A percentile compares a stretch with the other conserved stretches of the same genome.
These are phyloP conservation scores for Raphanus sativus DNA, from an alignment of 345 rosid genomes.

Conservation along the genomic window DNA sequence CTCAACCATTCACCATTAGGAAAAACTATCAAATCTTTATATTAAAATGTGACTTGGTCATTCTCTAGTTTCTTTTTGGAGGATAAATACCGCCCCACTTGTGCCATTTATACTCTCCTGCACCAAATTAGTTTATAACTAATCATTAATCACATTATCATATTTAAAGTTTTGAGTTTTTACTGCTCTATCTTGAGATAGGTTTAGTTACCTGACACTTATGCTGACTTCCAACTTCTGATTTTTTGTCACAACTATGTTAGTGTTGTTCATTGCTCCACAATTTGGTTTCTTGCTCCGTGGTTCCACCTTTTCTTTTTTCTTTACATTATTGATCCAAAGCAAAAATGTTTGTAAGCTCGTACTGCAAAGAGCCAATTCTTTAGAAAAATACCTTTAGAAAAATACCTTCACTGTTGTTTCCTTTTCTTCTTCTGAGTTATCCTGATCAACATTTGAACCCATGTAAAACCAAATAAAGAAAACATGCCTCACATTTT, in stretches of 20 bases:
- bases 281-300: constrained; percentile 49
- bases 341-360: background rate
- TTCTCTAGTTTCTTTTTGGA: constrained; percentile 20
- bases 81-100: background rate
- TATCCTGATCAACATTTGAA: constrained; percentile 3
- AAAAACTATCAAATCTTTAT: background rate
- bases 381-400: no score
- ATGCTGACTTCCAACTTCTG: constrained; percentile 40
- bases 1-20: background rate
- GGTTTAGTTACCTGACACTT: constrained; percentile 36
- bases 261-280: constrained; percentile 51
- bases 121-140: background rate
- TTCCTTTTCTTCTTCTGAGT: constrained; percentile 18
- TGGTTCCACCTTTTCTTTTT: constrained; percentile 18
- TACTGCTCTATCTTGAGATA: background rate
- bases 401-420: constrained; percentile 6
- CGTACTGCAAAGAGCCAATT: background rate
- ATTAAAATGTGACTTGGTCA: background rate
- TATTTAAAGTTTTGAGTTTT: background rate
- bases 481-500: background rate
- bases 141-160: background rate
- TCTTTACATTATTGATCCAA: background rate
- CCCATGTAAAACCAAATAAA: constrained; percentile 16
- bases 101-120: background rate
- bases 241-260: constrained; percentile 51